phyloP scores from a whole-genome alignment of 2,329 filamentous ascomycete genomes.

The Claviceps sp. region DNA sequence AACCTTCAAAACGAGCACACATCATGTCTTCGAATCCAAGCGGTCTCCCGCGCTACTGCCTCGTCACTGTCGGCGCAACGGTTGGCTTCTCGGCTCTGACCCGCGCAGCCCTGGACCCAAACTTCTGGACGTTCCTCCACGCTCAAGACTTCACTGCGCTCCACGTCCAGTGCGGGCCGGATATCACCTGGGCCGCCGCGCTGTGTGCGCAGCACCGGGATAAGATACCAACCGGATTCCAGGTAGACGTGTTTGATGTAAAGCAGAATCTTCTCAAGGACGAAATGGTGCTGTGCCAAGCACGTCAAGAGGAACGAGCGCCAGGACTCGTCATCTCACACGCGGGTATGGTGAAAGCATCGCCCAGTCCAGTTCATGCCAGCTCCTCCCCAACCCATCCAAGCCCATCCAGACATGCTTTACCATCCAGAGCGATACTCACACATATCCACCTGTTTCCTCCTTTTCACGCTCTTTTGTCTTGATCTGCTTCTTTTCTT shows the following conservation, averaged over 20 bases:
- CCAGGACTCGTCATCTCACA: slow-evolving; percentile 77
- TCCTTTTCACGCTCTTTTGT: neutral
- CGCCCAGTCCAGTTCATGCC: neutral
- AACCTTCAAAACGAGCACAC: neutral
- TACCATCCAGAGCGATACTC: no score
- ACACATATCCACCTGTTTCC: no score
- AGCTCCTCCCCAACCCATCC: no score
- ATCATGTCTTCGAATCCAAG: slow-evolving; percentile 3
- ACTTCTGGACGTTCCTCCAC: slow-evolving; percentile 49
- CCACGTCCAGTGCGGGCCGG: slow-evolving; percentile 67
- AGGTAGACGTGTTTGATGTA: slow-evolving; percentile 19
- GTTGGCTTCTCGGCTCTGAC: slow-evolving; percentile 68
- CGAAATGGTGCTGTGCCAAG: slow-evolving; percentile 42
- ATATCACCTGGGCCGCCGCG: slow-evolving; percentile 29
- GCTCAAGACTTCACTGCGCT: slow-evolving; percentile 55
- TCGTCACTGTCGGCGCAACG: slow-evolving; percentile 88
- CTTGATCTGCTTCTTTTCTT: neutral
- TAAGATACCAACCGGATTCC: slow-evolving; percentile 14
- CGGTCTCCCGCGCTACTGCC: slow-evolving; percentile 36
- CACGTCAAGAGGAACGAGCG: slow-evolving; percentile 27
- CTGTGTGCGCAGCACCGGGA: slow-evolving; percentile 10
- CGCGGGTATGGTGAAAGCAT: slow-evolving; percentile 46
- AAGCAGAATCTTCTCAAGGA: slow-evolving; percentile 22
- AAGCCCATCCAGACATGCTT: no score
- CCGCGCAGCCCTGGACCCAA: slow-evolving; percentile 44